Evolutionary conservation across 2,329 filamentous ascomycete genomes (phyloP), one percentile per base, ranked within the genome.

Genomic region (Fusarium dimerum): DNA sequence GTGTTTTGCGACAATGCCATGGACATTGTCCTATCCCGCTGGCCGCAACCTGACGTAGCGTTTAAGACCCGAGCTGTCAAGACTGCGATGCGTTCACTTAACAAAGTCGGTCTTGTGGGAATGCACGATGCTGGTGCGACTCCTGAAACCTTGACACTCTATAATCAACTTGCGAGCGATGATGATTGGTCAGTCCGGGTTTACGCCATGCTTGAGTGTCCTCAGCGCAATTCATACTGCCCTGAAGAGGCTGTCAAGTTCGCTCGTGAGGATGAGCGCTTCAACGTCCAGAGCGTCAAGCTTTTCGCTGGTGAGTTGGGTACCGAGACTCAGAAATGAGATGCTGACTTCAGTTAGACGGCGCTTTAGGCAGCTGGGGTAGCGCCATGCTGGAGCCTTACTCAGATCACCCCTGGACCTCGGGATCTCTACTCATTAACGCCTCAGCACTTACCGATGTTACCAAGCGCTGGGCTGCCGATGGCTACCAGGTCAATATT

Each of bases 1-100:
- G 85, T 89, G 10, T 89, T 89, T 60, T 90, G 87, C 64, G 86
- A 90, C 68, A 89, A 89, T 63, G 86, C 86, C 20, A 88, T 89
- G 80, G 82, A 86, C 41, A 68, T 86, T 46, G 76, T 88, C 36
- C 73, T 76, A 51, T 70, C 74, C 2, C 61, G 81, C 16, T 86
- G 83, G 74, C 85, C 85, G 2, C 78, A 78, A 51, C 83, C 84
- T 0, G 74, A 73, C 42, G 69, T 68, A 6, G 73, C 75, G n/a
- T 77, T 76, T 57, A 86, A 83, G 63, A 74, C 76, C 6, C 68
- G 66, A 20, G 85, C 81, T 54, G 68, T 89, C 50, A 76, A 75
- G 45, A 78, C 79, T 6, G 86, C 86, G 12, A 87, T 89, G 81
- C 65, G 63, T 12, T 78, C 79, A 47, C 72, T 90, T 44, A 87